phyloP scores from a whole-genome alignment of 352 stramenopile species.

The Elongisporangium senticosum region DNA sequence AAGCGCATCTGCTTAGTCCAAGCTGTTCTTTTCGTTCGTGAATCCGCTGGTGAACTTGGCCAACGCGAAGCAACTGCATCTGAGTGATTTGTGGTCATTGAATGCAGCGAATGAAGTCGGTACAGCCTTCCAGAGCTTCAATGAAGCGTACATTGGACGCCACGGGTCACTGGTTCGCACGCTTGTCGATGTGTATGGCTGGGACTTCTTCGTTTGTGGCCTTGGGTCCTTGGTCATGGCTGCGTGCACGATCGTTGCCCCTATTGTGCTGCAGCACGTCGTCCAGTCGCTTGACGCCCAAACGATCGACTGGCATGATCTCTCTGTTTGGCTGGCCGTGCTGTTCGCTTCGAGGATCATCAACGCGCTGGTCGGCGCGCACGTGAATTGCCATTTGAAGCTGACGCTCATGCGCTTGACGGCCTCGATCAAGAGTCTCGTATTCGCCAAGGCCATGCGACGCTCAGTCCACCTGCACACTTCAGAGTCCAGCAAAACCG shows the following conservation, averaged over 20 bases:
- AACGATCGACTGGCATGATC: slow-evolving; percentile 9
- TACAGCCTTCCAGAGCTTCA: slow-evolving; percentile 1
- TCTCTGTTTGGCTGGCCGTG: slow-evolving; percentile 11
- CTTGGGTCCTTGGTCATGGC: slow-evolving; percentile 5
- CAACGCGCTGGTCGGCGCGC: slow-evolving; percentile 12
- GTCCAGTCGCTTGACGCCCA: slow-evolving; percentile 13
- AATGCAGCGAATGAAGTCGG: neutral
- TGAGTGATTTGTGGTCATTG: slow-evolving; percentile 6
- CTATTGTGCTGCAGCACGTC: slow-evolving; percentile 15
- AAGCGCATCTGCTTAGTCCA: slow-evolving; percentile 2
- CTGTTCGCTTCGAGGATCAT: slow-evolving; percentile 24
- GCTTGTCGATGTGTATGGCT: slow-evolving; percentile 4
- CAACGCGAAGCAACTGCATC: slow-evolving; percentile 2
- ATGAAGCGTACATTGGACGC: neutral
- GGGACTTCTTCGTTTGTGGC: slow-evolving; percentile 5
- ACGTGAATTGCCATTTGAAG: slow-evolving; percentile 18
- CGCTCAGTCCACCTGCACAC: slow-evolving; percentile 8
- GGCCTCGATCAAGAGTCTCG: slow-evolving; percentile 13
- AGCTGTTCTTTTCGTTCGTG: slow-evolving; percentile 6
- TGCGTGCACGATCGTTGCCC: slow-evolving; percentile 10
- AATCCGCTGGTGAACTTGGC: slow-evolving; percentile 5
- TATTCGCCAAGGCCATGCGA: slow-evolving; percentile 24
- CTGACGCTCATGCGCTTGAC: slow-evolving; percentile 13
- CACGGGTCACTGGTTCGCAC: slow-evolving; percentile 3
- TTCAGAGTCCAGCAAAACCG: neutral